Evolutionary conservation across 495 filamentous ascomycete genomes (phyloP).

Genomic region (Penicillium bovifimosum): DNA sequence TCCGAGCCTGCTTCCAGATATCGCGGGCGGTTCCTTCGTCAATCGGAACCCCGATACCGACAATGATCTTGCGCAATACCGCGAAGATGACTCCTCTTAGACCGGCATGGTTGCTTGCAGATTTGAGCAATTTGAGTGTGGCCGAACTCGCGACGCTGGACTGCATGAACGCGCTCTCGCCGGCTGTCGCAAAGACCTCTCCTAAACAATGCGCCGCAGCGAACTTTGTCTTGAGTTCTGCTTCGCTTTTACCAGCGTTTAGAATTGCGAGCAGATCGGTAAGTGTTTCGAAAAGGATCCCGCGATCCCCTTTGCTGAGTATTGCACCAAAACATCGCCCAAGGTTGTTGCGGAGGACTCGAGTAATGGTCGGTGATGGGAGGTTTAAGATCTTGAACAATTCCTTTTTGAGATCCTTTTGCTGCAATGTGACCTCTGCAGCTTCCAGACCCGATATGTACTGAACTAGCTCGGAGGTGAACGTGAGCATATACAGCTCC

Average conservation of each 20-base stretch:
- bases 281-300: slow-evolving; percentile 87
- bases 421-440: slow-evolving; percentile 78
- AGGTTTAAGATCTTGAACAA: slow-evolving; percentile 86
- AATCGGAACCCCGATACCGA: slow-evolving; percentile 65
- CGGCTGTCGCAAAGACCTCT: slow-evolving; percentile 80
- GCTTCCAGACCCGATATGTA: slow-evolving; percentile 68
- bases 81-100: slow-evolving; percentile 77
- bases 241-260: slow-evolving; percentile 73
- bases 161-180: slow-evolving; percentile 86
- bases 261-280: slow-evolving; percentile 78
- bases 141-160: slow-evolving; percentile 66
- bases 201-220: slow-evolving; percentile 86
- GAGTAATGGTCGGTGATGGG: slow-evolving; percentile 74
- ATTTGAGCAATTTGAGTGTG: slow-evolving; percentile 74
- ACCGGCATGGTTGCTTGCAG: slow-evolving; percentile 72
- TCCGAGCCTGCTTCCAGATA: slow-evolving; percentile 87
- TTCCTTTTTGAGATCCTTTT: slow-evolving; percentile 84
- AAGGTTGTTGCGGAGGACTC: slow-evolving; percentile 83
- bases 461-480: slow-evolving; percentile 75
- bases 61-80: slow-evolving; percentile 68
- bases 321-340: slow-evolving; percentile 79
- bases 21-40: slow-evolving; percentile 85
- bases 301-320: slow-evolving; percentile 82
- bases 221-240: slow-evolving; percentile 70
- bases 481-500: slow-evolving; percentile 86